Conservation (phyloP, 2,329 filamentous ascomycete species). For the Clonostachys sp. region DNA sequence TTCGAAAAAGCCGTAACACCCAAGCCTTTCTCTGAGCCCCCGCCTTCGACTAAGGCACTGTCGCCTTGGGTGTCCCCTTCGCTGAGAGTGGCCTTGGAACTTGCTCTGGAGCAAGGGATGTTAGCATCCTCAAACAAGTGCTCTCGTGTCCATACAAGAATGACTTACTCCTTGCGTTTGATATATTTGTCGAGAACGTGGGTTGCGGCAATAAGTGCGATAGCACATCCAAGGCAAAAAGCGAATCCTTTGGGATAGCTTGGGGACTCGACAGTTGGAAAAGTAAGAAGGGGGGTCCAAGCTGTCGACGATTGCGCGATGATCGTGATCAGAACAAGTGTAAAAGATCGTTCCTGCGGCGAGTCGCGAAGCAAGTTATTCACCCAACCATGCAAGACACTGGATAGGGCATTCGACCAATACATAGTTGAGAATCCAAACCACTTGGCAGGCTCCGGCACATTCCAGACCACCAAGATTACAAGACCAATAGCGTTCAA, state of each 20-base stretch:
- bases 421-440: constrained; percentile 38
- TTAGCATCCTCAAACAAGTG: no score
- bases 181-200: no score
- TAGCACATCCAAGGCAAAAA: constrained; percentile 9
- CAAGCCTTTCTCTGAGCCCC: no score
- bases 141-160: no score
- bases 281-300: constrained; percentile 50
- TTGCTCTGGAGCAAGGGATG: no score
- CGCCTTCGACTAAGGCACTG: no score
- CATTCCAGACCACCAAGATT: constrained; percentile 51
- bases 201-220: no score
- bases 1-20: no score
- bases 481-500: constrained; percentile 49
- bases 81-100: no score
- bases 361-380: constrained; percentile 42
- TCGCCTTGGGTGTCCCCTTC: no score
- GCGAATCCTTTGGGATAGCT: constrained; percentile 35
- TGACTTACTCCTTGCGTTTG: no score
- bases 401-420: constrained; percentile 44
- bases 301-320: constrained; percentile 50
- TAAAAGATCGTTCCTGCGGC: constrained; percentile 40
- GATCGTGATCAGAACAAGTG: constrained; percentile 44
- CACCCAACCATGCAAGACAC: constrained; percentile 51
- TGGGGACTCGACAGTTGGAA: constrained; percentile 37
- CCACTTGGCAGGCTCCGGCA: constrained; percentile 34